Base-by-base conservation (phyloP, 495 filamentous ascomycete species). In the Aspergillus taichungensis region DNA sequence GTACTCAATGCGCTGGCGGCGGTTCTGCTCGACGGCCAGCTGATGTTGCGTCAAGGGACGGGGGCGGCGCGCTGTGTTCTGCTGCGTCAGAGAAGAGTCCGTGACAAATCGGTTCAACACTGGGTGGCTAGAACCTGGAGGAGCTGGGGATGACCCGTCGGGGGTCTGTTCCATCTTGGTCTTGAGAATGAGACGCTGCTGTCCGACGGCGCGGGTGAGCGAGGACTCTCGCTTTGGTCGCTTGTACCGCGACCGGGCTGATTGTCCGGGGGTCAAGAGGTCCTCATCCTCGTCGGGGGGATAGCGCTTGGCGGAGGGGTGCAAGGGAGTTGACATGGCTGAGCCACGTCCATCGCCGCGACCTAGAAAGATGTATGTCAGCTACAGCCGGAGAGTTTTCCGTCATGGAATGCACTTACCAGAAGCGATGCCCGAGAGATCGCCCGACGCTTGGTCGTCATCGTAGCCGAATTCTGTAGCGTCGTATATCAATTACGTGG, bases 21-120 rank as follows among this genome's bases (percentile, higher is more conserved):
- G 77, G 58, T 95, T 95, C 37, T 83, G 78, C 53, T 95, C 88
- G 4, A 97, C 86, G 6, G 90, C 92, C 28, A 94, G 72, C 56
- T 98, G 92, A 61, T 98, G 92, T 8, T 87, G 84, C 1, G 92
- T 98, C 13, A 94, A 75, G 4, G 89, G 91, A 6, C 92, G 79
- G 3, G 84, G 79, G n/a, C 83, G 79, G 43, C 81, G 78, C 39
- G 62, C 57, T 13, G 59, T 54, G 30, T 52, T 38, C 13, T 57
- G 54, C 12, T 53, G 59, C 11, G 61, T 54, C 13, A 64, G 53
- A 14, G 64, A 60, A 11, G 65, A 55, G 45, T 72, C 69, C 5
- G 61, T 57, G 33, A 68, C 60, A 45, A 69, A 76, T n/a, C 68
- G 64, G 42, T 71, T 67, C n/a, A 76, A 51, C 5, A 72, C 55